These are phyloP conservation scores for Alternaria brassicicola DNA, from an alignment of 2,329 filamentous ascomycete species.

Conservation along the genomic window DNA sequence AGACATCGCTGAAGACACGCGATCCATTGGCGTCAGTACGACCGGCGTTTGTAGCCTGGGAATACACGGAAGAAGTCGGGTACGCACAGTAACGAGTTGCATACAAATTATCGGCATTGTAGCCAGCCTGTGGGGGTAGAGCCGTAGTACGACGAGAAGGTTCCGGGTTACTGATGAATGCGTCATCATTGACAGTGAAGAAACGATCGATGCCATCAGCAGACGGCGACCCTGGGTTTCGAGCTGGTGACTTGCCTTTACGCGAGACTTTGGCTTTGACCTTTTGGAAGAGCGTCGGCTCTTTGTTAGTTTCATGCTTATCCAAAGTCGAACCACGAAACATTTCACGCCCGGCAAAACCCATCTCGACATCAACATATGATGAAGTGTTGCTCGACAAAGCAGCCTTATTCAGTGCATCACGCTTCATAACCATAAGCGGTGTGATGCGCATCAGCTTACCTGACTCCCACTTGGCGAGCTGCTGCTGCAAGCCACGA, in stretches of 20 bases:
- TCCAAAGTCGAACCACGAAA: not conserved
- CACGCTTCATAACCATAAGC: constrained; percentile 8
- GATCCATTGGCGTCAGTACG: not conserved
- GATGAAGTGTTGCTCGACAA: not conserved
- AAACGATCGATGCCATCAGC: constrained; percentile 1
- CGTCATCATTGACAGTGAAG: constrained; percentile 3
- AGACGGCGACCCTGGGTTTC: not conserved
- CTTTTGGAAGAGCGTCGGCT: constrained; percentile 6
- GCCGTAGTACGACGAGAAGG: not conserved
- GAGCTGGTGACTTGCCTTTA: not conserved
- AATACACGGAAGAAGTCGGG: not conserved
- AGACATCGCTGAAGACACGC: constrained; percentile 7
- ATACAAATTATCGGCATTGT: not conserved
- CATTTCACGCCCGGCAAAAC: not conserved
- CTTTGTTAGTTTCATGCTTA: not conserved
- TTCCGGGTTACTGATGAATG: not conserved
- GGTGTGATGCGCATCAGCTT: constrained; percentile 16
- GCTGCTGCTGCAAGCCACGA: not conserved
- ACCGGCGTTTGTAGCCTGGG: not conserved
- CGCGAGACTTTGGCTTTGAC: not conserved
- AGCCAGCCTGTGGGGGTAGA: not conserved
- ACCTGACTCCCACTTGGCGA: constrained; percentile 16
- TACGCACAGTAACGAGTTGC: not conserved
- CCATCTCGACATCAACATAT: constrained; percentile 5
- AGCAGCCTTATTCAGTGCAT: not conserved